Base-by-base conservation (phyloP, 2,329 filamentous ascomycete species). In the Trichoderma gracile region DNA sequence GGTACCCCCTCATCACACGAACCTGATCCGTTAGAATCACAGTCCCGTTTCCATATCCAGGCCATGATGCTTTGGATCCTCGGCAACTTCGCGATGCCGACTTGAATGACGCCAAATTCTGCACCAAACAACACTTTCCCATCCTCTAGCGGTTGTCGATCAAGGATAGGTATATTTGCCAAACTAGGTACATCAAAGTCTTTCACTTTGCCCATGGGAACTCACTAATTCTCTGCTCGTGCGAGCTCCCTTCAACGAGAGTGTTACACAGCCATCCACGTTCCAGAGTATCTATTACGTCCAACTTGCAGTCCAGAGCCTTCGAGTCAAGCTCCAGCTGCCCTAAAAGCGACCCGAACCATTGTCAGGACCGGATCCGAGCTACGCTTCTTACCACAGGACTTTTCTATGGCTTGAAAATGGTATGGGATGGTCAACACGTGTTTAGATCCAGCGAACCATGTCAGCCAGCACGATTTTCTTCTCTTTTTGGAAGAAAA, bases 281-380 rank as follows among this genome's bases (percentile, higher is more conserved):
- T 52, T 60, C 21, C 57, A 43, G 27, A 60, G 50, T 17, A 60
- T 60, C 17, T 15, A 46, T 43, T 60, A 60, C 25, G 46, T 47
- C 5, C 47, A 53, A 5, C 38, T 7, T 27, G 27, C 27, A 5
- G 27, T 27, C 27, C 27, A 8, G 8, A 8, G 27, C 27, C 27
- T 27, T 27, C 5, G 5, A 27, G 53, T 14, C 47, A 47, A 5
- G 58, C 47, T 10, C 23, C 58, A 33, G 23, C 25, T 7, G 38
- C 42, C 1, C 58, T 33, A 2, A 45, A 61, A 5, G 38, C n/a
- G n/a, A n/a, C n/a, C 38, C 5, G 27, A 2, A 61, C 52, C 15
- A 25, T 38, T 8, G 8, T 61, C n/a, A 33, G 45, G 15, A 61
- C 47, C 8, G 23, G 47, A 25, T 61, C 47, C 8, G 47, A 61